Conservation (phyloP, 441 rosid genomes). For the Flueggea neowawraea region DNA sequence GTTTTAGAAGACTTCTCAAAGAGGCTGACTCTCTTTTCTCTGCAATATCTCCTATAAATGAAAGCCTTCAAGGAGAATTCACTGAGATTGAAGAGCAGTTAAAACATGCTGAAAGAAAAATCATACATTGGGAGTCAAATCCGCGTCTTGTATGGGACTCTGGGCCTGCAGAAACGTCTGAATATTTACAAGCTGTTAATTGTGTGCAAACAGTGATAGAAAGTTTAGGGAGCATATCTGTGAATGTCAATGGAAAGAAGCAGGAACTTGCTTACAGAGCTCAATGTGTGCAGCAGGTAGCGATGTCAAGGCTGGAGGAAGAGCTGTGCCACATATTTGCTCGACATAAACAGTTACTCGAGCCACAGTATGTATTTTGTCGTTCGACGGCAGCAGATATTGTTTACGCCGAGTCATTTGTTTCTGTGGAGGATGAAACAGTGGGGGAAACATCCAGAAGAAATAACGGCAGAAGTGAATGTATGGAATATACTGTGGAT, state of each 20-base stretch:
- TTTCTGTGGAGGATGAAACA: constrained; percentile 51
- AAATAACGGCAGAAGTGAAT: constrained; percentile 19
- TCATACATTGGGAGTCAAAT: constrained; percentile 52
- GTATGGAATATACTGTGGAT: constrained; percentile 29
- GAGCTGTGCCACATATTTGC: constrained; percentile 61
- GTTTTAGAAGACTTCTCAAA: constrained; percentile 42
- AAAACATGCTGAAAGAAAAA: constrained; percentile 37
- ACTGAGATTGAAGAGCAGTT: constrained; percentile 37
- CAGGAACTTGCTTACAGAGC: constrained; percentile 51
- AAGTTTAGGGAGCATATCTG: constrained; percentile 24
- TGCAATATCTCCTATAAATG: constrained; percentile 25
- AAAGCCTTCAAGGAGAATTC: constrained; percentile 23
- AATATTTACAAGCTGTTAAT: constrained; percentile 49
- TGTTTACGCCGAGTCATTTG: constrained; percentile 48
- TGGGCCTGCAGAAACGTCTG: constrained; percentile 38
- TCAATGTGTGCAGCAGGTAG: constrained; percentile 45
- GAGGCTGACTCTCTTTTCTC: constrained; percentile 61
- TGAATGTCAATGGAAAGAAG: constrained; percentile 25
- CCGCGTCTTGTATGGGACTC: constrained; percentile 55
- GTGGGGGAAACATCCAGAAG: constrained; percentile 26
- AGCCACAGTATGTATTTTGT: constrained; percentile 35
- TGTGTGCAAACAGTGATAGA: constrained; percentile 39
- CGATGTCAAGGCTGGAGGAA: constrained; percentile 75
- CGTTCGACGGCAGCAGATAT: constrained; percentile 34
- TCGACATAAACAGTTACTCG: constrained; percentile 35